Base-by-base conservation (phyloP, 73 alveolate species). In the Paramecium sexaurelia region DNA sequence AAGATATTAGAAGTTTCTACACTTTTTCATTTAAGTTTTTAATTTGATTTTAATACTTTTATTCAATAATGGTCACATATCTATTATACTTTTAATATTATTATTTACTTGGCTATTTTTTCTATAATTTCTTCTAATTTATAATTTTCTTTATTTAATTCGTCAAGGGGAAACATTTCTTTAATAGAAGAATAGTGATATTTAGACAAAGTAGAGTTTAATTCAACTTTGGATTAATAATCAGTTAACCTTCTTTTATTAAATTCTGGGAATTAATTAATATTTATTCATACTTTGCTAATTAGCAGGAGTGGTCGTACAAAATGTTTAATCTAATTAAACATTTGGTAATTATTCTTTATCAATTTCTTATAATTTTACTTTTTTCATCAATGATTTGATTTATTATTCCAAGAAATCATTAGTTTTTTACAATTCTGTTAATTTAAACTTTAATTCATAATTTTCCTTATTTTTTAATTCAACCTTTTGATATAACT, bases 21-120 rank as follows among this genome's bases (percentile, higher is more conserved):
- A 88, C 36, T 69, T 51, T 88, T 22, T 88, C 67, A 3, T 88
- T 37, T 26, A 55, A 27, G 24, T 33, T 33, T 82, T 41, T 88
- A 6, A 13, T 69, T 69, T 71, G 20, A 17, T 67, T 69, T 68
- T 40, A 13, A 8, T 68, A 68, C 26, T 68, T 88, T 29, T 39
- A 56, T 32, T 88, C 90, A 41, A 56, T 69, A 51, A 37, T 56
- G 36, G 75, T 88, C 20, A 66, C 55, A 69, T 82, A 88, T 69
- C 37, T 88, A 57, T 41, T 15, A 51, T n/a, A 5, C 11, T 0
- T 51, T 33, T 35, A 45, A 68, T 11, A 22, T 6, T 61, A 55
- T 6, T 55, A 61, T 13, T 36, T 67, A 37, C 83, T 37, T 35
- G n/a, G 51, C 33, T 19, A 71, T 8, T 37, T 86, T 24, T 9